These are phyloP conservation scores for Pistacia vera DNA, from an alignment of 345 rosid species.

Conservation along the genomic window DNA sequence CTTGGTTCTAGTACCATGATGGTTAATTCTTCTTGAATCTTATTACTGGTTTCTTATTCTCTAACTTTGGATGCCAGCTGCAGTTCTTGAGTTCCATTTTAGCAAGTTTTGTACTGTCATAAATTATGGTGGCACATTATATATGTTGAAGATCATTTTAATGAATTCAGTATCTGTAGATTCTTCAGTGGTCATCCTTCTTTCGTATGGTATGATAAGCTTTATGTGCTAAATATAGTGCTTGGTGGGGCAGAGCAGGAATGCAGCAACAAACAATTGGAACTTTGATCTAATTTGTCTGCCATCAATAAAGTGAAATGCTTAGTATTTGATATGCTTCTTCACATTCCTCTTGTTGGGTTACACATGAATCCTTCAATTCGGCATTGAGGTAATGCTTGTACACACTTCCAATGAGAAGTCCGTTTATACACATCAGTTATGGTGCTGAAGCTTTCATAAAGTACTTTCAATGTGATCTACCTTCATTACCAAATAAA, in stretches of 20 bases:
- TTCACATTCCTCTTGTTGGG: constrained; percentile 8
- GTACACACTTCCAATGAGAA: constrained; percentile 12
- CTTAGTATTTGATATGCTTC: constrained; percentile 16
- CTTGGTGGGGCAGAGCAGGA: constrained; percentile 17
- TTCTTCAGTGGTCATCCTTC: constrained; percentile 13
- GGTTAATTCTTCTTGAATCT: constrained; percentile 13
- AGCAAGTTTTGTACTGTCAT: constrained; percentile 29
- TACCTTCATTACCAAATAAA: constrained; percentile 9
- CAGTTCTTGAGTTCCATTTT: constrained; percentile 22
- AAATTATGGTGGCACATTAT: constrained; percentile 21
- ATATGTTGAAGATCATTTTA: constrained; percentile 14
- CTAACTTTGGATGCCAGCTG: constrained; percentile 27
- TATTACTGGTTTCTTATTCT: constrained; percentile 17
- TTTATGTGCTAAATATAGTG: constrained; percentile 11
- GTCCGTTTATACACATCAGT: background rate
- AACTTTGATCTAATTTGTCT: constrained; percentile 17
- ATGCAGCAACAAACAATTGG: constrained; percentile 17
- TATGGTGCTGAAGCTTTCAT: constrained; percentile 11
- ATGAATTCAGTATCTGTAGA: constrained; percentile 16
- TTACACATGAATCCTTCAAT: constrained; percentile 7
- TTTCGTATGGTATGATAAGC: constrained; percentile 16
- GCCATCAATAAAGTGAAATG: constrained; percentile 14
- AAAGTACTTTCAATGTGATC: constrained; percentile 7
- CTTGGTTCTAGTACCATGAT: constrained; percentile 13
- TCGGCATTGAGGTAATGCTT: constrained; percentile 13